These are phyloP conservation scores for Penicillium malachiteum DNA, from an alignment of 495 filamentous ascomycete species.

Conservation along the genomic window DNA sequence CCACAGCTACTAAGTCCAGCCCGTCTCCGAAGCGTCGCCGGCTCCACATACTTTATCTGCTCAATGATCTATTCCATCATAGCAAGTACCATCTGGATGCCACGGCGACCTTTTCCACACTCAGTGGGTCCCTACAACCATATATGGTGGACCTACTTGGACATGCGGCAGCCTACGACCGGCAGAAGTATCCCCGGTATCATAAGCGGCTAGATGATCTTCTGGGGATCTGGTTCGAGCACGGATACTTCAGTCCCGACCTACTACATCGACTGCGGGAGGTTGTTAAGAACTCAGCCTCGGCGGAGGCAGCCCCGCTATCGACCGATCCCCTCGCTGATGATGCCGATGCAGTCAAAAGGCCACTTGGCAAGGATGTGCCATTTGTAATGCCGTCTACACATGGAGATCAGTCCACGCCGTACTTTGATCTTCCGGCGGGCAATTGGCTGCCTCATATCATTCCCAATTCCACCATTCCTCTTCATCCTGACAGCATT, in stretches of 20 bases:
- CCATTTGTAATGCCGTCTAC: constrained; percentile 71
- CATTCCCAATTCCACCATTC: constrained; percentile 67
- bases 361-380: constrained; percentile 45
- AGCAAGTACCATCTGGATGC: constrained; percentile 57
- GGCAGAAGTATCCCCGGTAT: constrained; percentile 61
- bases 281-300: constrained; percentile 50
- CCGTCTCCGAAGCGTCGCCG: constrained; percentile 66
- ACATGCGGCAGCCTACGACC: constrained; percentile 59
- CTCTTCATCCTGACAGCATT: constrained; percentile 69
- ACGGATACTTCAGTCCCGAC: constrained; percentile 61
- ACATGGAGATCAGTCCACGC: constrained; percentile 73
- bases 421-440: constrained; percentile 83
- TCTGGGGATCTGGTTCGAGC: constrained; percentile 70
- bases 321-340: constrained; percentile 26
- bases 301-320: constrained; percentile 10
- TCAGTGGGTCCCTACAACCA: constrained; percentile 61
- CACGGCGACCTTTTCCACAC: constrained; percentile 43
- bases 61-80: constrained; percentile 84
- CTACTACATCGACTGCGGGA: constrained; percentile 61
- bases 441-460: constrained; percentile 79
- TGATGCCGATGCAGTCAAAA: constrained; percentile 20
- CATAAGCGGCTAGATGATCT: constrained; percentile 63
- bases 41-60: constrained; percentile 76
- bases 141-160: constrained; percentile 61
- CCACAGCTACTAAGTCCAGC: constrained; percentile 23